Evolutionary conservation across 176 grass and related monocot genomes (phyloP).

Genomic region (Aegilops bicornis): DNA sequence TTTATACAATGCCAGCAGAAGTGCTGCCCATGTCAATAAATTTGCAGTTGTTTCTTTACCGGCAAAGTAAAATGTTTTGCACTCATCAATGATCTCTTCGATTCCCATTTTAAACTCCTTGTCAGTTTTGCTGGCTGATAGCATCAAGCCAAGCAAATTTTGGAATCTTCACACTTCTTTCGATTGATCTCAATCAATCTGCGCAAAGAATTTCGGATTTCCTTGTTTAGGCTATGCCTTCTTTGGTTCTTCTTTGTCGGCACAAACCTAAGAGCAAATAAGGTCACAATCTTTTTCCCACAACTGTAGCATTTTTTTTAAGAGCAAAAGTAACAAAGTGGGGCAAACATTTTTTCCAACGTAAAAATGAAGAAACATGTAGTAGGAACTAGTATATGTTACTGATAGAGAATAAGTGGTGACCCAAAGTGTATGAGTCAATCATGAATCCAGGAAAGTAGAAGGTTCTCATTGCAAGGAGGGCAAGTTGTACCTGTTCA

Average conservation of each 20-base stretch:
- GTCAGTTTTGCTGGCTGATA: constrained; percentile 59
- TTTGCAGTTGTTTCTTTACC: constrained; percentile 88
- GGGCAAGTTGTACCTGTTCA: constrained; percentile 52
- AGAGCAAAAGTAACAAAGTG: not conserved
- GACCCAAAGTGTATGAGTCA: not conserved
- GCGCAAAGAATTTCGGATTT: constrained; percentile 56
- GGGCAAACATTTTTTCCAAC: not conserved
- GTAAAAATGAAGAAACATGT: not conserved
- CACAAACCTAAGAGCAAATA: constrained; percentile 54
- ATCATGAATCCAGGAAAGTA: constrained; percentile 72
- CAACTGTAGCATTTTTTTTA: not conserved
- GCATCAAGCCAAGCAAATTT: constrained; percentile 84
- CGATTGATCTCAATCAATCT: constrained; percentile 68
- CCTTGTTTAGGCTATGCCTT: constrained; percentile 51
- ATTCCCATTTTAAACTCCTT: constrained; percentile 59
- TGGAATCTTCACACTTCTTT: constrained; percentile 60
- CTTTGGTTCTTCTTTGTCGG: constrained; percentile 79
- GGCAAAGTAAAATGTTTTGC: constrained; percentile 86
- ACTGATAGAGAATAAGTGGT: not conserved
- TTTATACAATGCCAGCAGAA: constrained; percentile 72
- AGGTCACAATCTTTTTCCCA: not conserved
- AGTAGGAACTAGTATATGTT: not conserved
- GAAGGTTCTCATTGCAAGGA: constrained; percentile 66
- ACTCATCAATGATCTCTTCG: constrained; percentile 89
- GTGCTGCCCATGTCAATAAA: constrained; percentile 72